Evolutionary conservation across 176 grass and related monocot genomes (phyloP).

Genomic region (Oryza glumipatula): DNA sequence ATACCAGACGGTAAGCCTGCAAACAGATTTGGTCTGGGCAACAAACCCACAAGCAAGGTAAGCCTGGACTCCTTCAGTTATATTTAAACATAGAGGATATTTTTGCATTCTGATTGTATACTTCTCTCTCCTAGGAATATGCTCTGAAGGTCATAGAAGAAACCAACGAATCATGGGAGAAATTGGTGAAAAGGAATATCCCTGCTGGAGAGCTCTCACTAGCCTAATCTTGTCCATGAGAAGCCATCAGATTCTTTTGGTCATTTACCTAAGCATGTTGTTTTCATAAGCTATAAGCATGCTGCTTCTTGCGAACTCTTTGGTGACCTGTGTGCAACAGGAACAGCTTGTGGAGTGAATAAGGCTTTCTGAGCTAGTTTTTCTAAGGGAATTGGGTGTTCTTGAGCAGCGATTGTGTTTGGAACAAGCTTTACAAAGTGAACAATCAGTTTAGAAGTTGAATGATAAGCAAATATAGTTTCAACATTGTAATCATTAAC

Average conservation of each 20-base stretch:
- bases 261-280: background rate
- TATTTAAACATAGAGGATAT: conserved; percentile 9
- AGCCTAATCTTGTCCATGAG: conserved; percentile 48
- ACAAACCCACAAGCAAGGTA: conserved; percentile 92
- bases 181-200: conserved; percentile 89
- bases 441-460: background rate
- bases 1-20: conserved; percentile 98
- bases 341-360: conserved; percentile 39
- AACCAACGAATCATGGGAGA: conserved; percentile 94
- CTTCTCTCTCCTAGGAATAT: conserved; percentile 69
- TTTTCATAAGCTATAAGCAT: conserved; percentile 28
- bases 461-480: background rate
- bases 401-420: background rate
- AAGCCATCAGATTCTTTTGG: conserved; percentile 45
- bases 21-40: conserved; percentile 86
- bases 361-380: conserved; percentile 33
- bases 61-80: conserved; percentile 31
- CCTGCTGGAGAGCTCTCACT: conserved; percentile 93
- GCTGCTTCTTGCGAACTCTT: conserved; percentile 24
- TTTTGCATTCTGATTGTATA: conserved; percentile 17
- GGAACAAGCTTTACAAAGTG: conserved; percentile 6
- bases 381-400: conserved; percentile 6
- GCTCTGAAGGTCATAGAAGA: conserved; percentile 93
- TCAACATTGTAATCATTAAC: background rate
- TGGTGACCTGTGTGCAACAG: conserved; percentile 11